A percentile compares a stretch with the other conserved stretches of the same genome.
These are phyloP conservation scores for Aspergillus ibericus DNA, from an alignment of 2,329 filamentous ascomycete species.

Conservation along the genomic window DNA sequence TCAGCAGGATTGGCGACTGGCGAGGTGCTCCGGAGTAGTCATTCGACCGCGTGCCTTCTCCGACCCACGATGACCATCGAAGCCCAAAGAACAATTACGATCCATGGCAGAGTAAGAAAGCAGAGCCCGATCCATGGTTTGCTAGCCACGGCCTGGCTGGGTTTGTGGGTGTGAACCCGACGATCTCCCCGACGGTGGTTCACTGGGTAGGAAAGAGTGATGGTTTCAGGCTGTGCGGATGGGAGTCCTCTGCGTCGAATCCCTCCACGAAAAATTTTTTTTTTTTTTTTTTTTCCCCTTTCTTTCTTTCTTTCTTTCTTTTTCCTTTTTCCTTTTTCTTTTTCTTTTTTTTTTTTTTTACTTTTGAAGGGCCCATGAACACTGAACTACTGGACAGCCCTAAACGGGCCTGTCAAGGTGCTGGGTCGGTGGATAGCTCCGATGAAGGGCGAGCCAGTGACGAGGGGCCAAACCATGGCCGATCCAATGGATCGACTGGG, in stretches of 20 bases:
- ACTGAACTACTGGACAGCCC: background rate
- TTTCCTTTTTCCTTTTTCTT: constrained; percentile 1
- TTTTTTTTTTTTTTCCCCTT: no score
- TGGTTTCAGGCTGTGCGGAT: background rate
- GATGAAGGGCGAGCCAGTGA: background rate
- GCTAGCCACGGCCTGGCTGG: background rate
- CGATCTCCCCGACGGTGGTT: background rate
- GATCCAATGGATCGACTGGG: constrained; percentile 2
- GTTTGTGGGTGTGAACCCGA: background rate
- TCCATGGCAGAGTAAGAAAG: background rate
- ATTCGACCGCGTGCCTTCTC: constrained; percentile 6
- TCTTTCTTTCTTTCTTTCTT: constrained; percentile 4
- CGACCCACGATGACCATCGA: constrained; percentile 2
- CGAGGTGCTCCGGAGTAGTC: constrained; percentile 1
- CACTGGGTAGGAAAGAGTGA: background rate
- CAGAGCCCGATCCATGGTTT: background rate
- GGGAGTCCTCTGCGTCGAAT: no score
- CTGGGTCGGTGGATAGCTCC: background rate
- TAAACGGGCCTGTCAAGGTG: constrained; percentile 2
- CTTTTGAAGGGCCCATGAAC: no score
- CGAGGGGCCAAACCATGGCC: background rate
- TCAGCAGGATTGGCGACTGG: background rate
- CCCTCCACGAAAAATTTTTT: no score
- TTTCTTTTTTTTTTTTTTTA: background rate
- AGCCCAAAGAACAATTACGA: constrained; percentile 6